Conservation (phyloP, 345 rosid species). For the Acer yangbiense region DNA sequence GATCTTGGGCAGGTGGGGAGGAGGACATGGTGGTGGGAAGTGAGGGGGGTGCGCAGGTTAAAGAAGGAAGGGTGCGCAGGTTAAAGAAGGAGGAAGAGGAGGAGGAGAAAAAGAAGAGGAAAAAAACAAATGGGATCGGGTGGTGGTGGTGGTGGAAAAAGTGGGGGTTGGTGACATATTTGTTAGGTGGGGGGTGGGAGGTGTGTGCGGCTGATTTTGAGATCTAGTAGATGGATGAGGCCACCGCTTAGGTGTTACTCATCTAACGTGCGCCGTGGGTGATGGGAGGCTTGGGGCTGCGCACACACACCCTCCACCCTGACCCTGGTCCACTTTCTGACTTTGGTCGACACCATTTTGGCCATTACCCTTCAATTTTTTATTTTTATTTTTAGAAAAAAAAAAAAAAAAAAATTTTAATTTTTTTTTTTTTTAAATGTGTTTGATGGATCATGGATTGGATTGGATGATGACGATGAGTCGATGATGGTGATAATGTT, state of each 20-base stretch:
- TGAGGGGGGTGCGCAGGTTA: conserved; percentile 24
- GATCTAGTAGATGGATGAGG: conserved; percentile 42
- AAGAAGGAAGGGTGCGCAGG: conserved; percentile 6
- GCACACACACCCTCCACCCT: conserved; percentile 16
- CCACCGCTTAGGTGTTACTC: conserved; percentile 39
- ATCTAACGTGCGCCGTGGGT: conserved; percentile 54
- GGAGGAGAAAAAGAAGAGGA: not conserved
- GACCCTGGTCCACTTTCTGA: conserved; percentile 30
- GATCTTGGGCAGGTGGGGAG: conserved; percentile 11
- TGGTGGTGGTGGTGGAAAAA: conserved; percentile 24
- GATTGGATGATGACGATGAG: not conserved
- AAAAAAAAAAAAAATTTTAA: not conserved
- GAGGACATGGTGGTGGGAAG: conserved; percentile 24
- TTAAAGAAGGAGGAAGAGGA: not conserved
- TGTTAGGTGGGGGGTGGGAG: conserved; percentile 32
- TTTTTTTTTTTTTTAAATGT: too few species aligned
- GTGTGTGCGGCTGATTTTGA: conserved; percentile 60
- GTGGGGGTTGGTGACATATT: conserved; percentile 53
- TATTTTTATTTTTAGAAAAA: too few species aligned
- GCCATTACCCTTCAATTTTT: not conserved
- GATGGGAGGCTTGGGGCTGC: conserved; percentile 22
- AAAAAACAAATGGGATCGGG: conserved; percentile 1
- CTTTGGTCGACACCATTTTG: conserved; percentile 1
- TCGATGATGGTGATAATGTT: not conserved
- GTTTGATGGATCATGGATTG: not conserved